Evolutionary conservation across 2,329 filamentous ascomycete species (phyloP).

Genomic region (Atkinsonella texensis): DNA sequence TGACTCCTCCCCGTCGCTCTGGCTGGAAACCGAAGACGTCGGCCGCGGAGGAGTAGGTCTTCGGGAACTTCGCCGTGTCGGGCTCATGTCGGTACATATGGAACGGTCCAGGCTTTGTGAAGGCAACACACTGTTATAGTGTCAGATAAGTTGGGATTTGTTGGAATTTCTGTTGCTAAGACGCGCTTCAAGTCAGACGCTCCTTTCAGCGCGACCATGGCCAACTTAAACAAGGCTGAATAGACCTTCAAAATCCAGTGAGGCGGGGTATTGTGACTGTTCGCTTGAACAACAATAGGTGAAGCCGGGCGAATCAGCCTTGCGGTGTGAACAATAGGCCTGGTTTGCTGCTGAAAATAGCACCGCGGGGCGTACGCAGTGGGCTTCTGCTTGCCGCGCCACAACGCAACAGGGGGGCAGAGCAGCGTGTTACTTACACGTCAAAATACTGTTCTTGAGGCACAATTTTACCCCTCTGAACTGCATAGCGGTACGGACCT

Average conservation of each 20-base stretch:
- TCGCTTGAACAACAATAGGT: conserved; percentile 1
- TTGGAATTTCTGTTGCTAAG: neutral
- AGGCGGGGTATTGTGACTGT: neutral
- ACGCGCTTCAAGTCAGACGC: neutral
- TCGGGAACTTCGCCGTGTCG: conserved; percentile 24
- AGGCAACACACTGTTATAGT: conserved; percentile 5
- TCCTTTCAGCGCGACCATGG: neutral
- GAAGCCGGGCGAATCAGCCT: conserved; percentile 6
- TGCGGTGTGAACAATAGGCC: neutral
- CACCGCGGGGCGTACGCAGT: neutral
- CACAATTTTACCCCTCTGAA: conserved; percentile 21
- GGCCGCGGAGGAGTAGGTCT: conserved; percentile 29
- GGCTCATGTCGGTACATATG: conserved; percentile 18
- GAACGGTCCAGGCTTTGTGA: conserved; percentile 9
- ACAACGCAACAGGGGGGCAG: neutral
- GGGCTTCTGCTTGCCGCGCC: neutral
- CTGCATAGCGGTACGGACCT: conserved; percentile 18
- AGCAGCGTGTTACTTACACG: conserved; percentile 15
- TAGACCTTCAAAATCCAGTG: neutral
- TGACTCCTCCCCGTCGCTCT: conserved; percentile 21
- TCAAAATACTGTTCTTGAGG: conserved; percentile 13
- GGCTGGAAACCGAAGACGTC: conserved; percentile 42
- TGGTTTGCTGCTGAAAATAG: conserved; percentile 1
- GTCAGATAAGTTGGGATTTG: neutral
- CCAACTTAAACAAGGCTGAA: neutral